Base-by-base conservation (phyloP, 345 rosid species). In the Arabis alpina region DNA sequence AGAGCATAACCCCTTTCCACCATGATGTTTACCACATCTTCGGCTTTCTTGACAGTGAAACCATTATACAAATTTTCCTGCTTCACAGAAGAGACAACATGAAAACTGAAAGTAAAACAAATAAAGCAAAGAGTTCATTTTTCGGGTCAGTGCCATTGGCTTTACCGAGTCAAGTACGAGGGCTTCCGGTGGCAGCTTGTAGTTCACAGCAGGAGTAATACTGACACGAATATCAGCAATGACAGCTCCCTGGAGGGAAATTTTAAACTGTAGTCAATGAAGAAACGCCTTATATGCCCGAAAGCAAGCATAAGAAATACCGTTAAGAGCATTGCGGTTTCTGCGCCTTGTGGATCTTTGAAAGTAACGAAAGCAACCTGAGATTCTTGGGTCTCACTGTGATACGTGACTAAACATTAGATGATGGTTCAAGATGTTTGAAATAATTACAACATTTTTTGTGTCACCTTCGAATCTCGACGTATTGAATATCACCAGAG, bases 261-360 rank as follows among this genome's bases (percentile, higher is more conserved):
- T 4, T 15, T 1, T 48, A 28, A 47, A 23, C 6, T 2, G 36
- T 65, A n/a, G 13, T 16, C 30, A 37, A 10, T 27, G 28, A 12
- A 14, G 36, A 25, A 6, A 43, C 5, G 8, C 24, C 24, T 12
- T 4, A 58, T 5, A 63, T 25, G 54, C 23, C 4, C 1, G 0
- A 14, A 70, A 40, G 40, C 11, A 63, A 34, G 9, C 6, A 41
- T n/a, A 49, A 50, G 10, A 66, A 36, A 36, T 82, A 92, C 98
- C 82, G 96, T 81, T 72, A 93, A 89, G 72, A 88, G 96, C 80
- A 85, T 81, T 19, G 98, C 97, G 71, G 97, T 93, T 57, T 87
- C 90, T n/a, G 96, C 93, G 4, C 97, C 98, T 74, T 90, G 90
- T 27, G 87, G 34, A 80, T 93, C 96, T 73, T 82, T 90, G 74